Conservation (phyloP, 2,329 filamentous ascomycete genomes). For the Cladosporium halotolerans region DNA sequence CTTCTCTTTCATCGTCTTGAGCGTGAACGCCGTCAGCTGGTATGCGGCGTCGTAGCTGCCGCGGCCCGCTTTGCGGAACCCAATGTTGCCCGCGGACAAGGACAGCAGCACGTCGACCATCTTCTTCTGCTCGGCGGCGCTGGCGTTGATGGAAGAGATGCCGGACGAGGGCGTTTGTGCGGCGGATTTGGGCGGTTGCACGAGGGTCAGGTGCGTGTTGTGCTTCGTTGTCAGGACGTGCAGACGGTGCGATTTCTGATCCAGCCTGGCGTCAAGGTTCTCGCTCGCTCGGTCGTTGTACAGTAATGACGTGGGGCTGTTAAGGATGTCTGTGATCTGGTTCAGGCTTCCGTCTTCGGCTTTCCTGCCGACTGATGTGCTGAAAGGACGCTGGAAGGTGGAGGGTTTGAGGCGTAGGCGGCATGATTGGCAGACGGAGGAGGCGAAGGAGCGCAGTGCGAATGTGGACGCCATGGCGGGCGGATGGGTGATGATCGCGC, state of each 20-base stretch:
- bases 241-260: conserved; percentile 62
- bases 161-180: conserved; percentile 22
- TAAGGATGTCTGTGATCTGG: background rate
- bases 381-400: conserved; percentile 25
- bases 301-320: background rate
- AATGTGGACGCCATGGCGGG: conserved; percentile 19
- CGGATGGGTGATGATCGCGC: background rate
- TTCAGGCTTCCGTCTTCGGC: background rate
- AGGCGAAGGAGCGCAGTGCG: conserved; percentile 24
- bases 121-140: conserved; percentile 46
- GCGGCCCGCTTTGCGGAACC: conserved; percentile 77
- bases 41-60: conserved; percentile 87
- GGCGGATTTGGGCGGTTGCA: conserved; percentile 52
- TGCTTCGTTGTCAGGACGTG: conserved; percentile 84
- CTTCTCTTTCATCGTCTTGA: conserved; percentile 77
- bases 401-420: conserved; percentile 24
- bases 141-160: conserved; percentile 22
- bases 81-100: conserved; percentile 77
- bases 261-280: conserved; percentile 5
- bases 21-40: conserved; percentile 76
- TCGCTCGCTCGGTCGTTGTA: background rate
- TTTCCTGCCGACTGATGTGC: conserved; percentile 21
- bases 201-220: conserved; percentile 91
- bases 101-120: conserved; percentile 64
- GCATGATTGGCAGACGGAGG: conserved; percentile 34